These are phyloP conservation scores for Neurospora hispaniola DNA, from an alignment of 495 filamentous ascomycete species.

Conservation along the genomic window DNA sequence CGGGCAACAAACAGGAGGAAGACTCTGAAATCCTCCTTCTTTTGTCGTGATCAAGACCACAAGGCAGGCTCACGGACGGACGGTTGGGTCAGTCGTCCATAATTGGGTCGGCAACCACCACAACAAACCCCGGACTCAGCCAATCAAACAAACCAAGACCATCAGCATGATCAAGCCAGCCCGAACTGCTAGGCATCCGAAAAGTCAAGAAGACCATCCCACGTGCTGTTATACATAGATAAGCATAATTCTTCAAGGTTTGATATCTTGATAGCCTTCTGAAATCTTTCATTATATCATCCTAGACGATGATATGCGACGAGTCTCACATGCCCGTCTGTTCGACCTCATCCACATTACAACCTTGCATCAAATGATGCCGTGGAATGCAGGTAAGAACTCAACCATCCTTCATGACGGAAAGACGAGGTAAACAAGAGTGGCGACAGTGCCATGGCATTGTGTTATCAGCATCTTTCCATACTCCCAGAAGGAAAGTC, in stretches of 20 bases:
- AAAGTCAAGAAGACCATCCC: background rate
- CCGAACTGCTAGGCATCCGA: background rate
- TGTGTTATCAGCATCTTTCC: background rate
- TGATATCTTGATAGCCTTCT: background rate
- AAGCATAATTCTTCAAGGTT: background rate
- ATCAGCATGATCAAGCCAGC: constrained; percentile 1
- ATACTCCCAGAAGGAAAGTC: background rate
- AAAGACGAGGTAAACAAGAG: background rate
- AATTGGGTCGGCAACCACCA: background rate
- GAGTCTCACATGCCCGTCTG: background rate
- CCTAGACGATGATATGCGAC: background rate
- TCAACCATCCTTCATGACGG: background rate
- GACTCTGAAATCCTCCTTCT: background rate
- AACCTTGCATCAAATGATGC: background rate
- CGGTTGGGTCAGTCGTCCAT: background rate
- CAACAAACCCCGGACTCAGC: background rate
- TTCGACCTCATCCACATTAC: background rate
- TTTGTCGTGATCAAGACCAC: background rate
- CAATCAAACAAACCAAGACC: background rate
- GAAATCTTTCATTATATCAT: background rate
- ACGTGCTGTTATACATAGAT: background rate
- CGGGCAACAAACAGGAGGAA: background rate
- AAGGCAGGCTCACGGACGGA: background rate
- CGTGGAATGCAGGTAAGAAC: background rate
- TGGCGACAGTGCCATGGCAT: background rate